A percentile compares a stretch with the other conserved stretches of the same genome.
Conservation (phyloP, 352 stramenopile genomes). For the Globisporangium cederbergense region DNA sequence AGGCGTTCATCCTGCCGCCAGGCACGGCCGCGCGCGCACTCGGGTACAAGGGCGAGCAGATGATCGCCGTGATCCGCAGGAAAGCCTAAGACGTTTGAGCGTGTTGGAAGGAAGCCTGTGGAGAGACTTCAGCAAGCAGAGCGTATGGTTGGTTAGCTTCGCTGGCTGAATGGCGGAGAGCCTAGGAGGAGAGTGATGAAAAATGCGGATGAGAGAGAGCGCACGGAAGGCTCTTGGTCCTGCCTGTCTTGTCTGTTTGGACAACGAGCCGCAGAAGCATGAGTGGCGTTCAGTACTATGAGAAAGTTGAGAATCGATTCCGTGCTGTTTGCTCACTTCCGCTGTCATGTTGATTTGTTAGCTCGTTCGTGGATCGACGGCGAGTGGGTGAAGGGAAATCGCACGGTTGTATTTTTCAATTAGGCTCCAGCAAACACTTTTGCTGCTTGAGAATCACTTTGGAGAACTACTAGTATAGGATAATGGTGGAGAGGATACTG, state of each 20-base stretch:
- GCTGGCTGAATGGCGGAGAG: background rate
- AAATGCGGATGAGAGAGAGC: background rate
- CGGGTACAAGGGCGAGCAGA: conserved; percentile 64
- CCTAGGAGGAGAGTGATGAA: background rate
- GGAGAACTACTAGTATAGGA: background rate
- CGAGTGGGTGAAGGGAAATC: background rate
- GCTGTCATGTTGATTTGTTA: too few species aligned
- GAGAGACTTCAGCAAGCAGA: background rate
- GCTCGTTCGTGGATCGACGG: background rate
- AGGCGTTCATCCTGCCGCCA: conserved; percentile 75
- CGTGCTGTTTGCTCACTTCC: too few species aligned
- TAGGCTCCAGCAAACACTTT: background rate
- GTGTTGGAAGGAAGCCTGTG: background rate
- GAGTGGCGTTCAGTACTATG: too few species aligned
- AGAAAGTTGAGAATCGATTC: too few species aligned
- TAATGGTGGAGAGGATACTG: background rate
- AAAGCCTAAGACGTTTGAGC: conserved; percentile 8
- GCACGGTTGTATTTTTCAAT: background rate
- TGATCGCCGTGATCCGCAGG: conserved; percentile 65
- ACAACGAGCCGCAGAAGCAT: too few species aligned
- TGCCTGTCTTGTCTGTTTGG: conserved; percentile 3
- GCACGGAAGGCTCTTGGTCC: background rate
- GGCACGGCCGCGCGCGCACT: conserved; percentile 55
- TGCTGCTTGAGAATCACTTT: background rate
- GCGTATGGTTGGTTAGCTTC: background rate